Percentiles rank a stretch among this genome's conserved stretches.
Evolutionary conservation across 176 grass and related monocot genomes (phyloP).

Genomic region (Rhynchospora breviuscula): DNA sequence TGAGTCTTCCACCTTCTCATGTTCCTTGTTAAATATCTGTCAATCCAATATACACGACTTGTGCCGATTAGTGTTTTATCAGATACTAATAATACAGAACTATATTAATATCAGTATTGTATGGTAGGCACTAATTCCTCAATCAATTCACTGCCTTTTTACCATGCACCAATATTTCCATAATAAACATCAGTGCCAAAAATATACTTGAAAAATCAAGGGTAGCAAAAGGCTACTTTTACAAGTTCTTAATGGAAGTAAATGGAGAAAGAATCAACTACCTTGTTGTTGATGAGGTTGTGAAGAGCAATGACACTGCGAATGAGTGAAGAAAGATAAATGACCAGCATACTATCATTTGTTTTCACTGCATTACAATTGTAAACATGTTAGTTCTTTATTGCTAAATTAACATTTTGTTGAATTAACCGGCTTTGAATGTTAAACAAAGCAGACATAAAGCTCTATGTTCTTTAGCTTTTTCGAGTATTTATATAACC

Average conservation of each 20-base stretch:
- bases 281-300: conserved; percentile 99
- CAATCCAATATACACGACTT: not conserved
- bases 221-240: not conserved
- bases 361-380: conserved; percentile 81
- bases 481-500: not conserved
- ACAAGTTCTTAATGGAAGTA: not conserved
- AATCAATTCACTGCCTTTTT: not conserved
- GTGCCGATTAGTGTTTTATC: not conserved
- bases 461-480: not conserved
- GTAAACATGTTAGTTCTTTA: not conserved
- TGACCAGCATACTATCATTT: conserved; percentile 98
- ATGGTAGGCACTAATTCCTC: not conserved
- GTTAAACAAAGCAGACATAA: not conserved
- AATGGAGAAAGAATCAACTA: conserved; percentile 7
- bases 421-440: not conserved
- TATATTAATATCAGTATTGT: not conserved
- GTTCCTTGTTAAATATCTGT: conserved; percentile 94
- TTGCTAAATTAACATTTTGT: conserved; percentile 7
- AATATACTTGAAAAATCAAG: not conserved
- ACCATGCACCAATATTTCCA: not conserved
- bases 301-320: conserved; percentile 92
- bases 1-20: conserved; percentile 78
- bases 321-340: conserved; percentile 91
- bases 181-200: not conserved
- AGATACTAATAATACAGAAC: not conserved